Conservation (phyloP, 2,329 filamentous ascomycete genomes). For the Neonectria punicea region DNA sequence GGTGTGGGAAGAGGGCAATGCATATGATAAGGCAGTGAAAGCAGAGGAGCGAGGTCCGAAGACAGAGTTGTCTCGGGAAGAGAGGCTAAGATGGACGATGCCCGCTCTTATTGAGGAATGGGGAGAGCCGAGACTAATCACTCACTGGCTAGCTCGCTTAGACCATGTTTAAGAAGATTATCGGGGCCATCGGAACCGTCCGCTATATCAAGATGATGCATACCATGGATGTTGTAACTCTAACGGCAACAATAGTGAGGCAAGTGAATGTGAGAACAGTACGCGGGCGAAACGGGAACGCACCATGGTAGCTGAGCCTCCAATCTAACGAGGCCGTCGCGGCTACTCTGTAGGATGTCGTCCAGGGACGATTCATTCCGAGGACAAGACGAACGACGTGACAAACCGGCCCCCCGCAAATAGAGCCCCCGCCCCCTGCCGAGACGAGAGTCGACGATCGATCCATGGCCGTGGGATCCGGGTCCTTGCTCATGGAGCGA, state of each 20-base stretch:
- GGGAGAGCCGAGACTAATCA: background rate
- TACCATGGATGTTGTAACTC: background rate
- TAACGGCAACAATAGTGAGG: background rate
- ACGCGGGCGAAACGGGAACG: slow-evolving; percentile 2
- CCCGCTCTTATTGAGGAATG: background rate
- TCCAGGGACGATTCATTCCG: slow-evolving; percentile 1
- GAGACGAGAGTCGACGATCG: slow-evolving; percentile 8
- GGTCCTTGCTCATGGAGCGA: background rate
- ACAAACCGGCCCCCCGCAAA: slow-evolving; percentile 1
- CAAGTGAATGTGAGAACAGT: background rate
- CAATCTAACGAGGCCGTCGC: slow-evolving; percentile 8
- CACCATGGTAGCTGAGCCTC: slow-evolving; percentile 13
- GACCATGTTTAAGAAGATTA: background rate
- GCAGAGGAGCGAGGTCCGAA: background rate
- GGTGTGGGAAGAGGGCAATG: background rate
- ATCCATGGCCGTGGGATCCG: slow-evolving; percentile 1
- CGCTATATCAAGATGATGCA: slow-evolving; percentile 15
- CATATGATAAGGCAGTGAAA: background rate
- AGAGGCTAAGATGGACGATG: background rate
- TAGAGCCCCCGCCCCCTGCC: background rate
- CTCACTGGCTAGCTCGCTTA: background rate
- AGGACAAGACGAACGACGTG: slow-evolving; percentile 3
- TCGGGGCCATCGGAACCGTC: background rate
- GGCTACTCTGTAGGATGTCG: background rate
- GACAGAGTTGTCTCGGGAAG: background rate